Conservation (phyloP, 805 yeast species). For the Debaryomyces maramus region DNA sequence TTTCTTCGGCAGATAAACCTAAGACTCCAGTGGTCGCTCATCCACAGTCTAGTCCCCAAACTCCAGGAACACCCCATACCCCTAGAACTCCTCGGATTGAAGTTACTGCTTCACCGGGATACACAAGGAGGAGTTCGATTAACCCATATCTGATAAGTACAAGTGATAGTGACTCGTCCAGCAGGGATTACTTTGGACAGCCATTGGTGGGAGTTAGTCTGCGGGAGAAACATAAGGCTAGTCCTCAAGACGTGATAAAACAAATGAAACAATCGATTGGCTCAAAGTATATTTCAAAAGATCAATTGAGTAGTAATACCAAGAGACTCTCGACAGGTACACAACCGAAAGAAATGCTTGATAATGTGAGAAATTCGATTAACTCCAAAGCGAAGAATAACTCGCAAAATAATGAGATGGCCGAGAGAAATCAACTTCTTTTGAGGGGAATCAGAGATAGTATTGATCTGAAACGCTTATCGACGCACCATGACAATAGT, state of each 20-base stretch:
- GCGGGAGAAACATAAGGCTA: not conserved
- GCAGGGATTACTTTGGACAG: constrained; percentile 1
- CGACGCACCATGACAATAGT: constrained; percentile 10
- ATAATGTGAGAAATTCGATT: constrained; percentile 29
- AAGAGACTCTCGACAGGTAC: constrained; percentile 17
- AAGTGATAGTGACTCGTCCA: not conserved
- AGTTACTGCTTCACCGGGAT: not conserved
- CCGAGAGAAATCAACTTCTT: constrained; percentile 20
- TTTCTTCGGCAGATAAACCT: not conserved
- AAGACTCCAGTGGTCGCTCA: not conserved
- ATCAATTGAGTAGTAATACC: not conserved
- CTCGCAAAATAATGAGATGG: constrained; percentile 13
- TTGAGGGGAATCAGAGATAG: constrained; percentile 36
- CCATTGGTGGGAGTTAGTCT: not conserved
- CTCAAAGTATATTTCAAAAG: constrained; percentile 15
- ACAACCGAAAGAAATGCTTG: constrained; percentile 33
- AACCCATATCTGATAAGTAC: not conserved
- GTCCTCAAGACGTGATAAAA: constrained; percentile 26
- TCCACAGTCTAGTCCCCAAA: not conserved
- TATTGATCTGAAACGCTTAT: constrained; percentile 35
- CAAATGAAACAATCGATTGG: constrained; percentile 26
- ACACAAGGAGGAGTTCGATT: not conserved
- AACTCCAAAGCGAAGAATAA: constrained; percentile 25
- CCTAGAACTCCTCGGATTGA: constrained; percentile 1
- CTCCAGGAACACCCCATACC: not conserved